Base-by-base conservation (phyloP, 371 early-diverging fungal genomes). In the Chytridium lagenaria region DNA sequence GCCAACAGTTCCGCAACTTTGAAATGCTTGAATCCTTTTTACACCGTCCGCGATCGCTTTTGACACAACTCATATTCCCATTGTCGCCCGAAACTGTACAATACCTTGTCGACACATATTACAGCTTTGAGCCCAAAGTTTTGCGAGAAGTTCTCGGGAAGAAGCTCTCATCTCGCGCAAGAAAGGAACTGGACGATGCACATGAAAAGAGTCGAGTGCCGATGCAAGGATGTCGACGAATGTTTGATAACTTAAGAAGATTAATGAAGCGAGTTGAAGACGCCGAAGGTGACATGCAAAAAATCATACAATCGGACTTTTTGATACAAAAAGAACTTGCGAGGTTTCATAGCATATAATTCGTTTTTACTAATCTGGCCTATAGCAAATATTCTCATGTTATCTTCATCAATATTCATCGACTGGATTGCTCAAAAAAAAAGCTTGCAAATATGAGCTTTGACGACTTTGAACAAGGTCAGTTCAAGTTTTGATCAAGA, bases 191-290 rank as follows among this genome's bases (percentile, higher is more conserved):
- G 34, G 85, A 84, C 22, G 84, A 83, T 22, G 84, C 87, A 12
- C 76, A 80, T 50, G 84, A 78, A 51, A 78, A 79, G 77, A 85
- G 85, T 0, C 69, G 79, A 16, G 77, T 88, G 2, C 80, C 83
- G 23, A 40, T 87, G 33, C 80, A 77, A 15, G 86, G 89, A 31
- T 89, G 89, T 74, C 71, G 85, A 38, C 72, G 90, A 3, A 85
- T 86, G 89, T 89, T 90, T 83, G 90, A 90, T 72, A 90, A 90
- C 73, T 51, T 90, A 37, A 89, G 88, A 77, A 64, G 90, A 40
- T 82, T 90, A 22, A 83, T 80, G 78, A 89, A 86, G 67, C 72
- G 83, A 34, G 83, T 87, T 10, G 90, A 90, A 65, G 89, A 90
- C 68, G 75, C 81, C 61, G 87, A 88, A 44, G 85, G 82, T 57